Conservation (phyloP, 805 yeast genomes). For the Candida berthetii region DNA sequence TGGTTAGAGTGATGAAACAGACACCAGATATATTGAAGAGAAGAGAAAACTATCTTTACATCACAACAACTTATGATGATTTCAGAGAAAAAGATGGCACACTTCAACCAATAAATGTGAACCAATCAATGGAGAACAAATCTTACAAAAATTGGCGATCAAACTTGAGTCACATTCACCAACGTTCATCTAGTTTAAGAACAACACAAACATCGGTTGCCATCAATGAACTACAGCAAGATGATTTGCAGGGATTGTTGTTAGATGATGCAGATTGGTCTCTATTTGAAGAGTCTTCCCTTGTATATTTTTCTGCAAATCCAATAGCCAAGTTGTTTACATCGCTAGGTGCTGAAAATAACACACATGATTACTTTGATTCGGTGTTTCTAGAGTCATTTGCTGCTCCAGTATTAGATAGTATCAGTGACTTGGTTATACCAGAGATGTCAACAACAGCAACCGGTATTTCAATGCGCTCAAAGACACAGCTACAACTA, state of each 20-base stretch:
- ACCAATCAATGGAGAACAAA: neutral
- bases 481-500: constrained; percentile 2
- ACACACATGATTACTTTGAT: constrained; percentile 9
- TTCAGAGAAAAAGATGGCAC: constrained; percentile 3
- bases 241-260: neutral
- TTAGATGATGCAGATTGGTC: neutral
- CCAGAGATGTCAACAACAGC: too few relatives aligned
- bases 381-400: constrained; percentile 15
- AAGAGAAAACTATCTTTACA: constrained; percentile 10
- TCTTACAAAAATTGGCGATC: neutral
- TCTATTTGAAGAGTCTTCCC: neutral
- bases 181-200: neutral
- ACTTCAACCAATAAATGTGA: neutral
- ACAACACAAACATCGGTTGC: too few relatives aligned
- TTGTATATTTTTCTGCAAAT: neutral
- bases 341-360: neutral
- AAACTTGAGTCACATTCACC: neutral
- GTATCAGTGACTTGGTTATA: too few relatives aligned
- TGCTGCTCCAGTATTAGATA: constrained; percentile 8
- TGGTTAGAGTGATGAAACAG: neutral
- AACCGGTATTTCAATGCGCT: too few relatives aligned
- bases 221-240: too few relatives aligned
- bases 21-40: constrained; percentile 5
- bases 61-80: constrained; percentile 16
- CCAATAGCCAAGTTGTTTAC: constrained; percentile 1